Conservation (phyloP, 768 basidiomycete genomes). For the Tricholoma matsutake region DNA sequence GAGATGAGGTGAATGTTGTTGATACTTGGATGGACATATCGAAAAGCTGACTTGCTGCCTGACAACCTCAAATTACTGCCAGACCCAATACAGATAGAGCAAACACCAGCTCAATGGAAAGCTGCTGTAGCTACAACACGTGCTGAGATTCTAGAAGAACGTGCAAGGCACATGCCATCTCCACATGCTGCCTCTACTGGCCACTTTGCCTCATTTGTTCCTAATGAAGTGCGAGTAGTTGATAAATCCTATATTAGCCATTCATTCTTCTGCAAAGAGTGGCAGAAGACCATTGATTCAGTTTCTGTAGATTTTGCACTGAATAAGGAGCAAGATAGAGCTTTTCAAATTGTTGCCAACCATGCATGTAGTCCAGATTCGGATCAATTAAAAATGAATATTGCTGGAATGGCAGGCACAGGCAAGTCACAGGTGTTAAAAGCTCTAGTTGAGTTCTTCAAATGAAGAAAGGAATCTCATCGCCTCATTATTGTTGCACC, state of each 20-base stretch:
- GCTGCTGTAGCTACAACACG: too few species aligned
- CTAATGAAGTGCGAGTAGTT: not conserved
- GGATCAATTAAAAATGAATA: conserved; percentile 26
- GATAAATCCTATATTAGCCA: not conserved
- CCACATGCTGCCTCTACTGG: not conserved
- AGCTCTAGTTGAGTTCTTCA: conserved; percentile 22
- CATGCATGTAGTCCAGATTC: conserved; percentile 12
- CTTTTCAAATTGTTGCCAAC: conserved; percentile 25
- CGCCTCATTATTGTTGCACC: conserved; percentile 26
- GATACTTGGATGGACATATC: not conserved
- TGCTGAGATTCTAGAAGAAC: not conserved
- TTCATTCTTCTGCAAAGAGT: not conserved
- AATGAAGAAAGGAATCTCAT: conserved; percentile 15
- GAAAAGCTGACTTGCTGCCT: not conserved
- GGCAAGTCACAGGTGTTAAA: conserved; percentile 28
- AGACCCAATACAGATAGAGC: not conserved
- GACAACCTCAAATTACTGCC: not conserved
- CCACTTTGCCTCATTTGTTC: not conserved
- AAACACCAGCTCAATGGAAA: not conserved
- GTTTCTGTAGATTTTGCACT: conserved; percentile 12
- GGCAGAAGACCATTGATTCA: not conserved
- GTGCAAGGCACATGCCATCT: not conserved
- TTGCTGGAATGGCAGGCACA: conserved; percentile 31
- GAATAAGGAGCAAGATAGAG: conserved; percentile 31
- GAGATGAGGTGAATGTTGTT: not conserved